Evolutionary conservation across 352 stramenopile genomes (phyloP).

Genomic region (Phytophthora megakarya): DNA sequence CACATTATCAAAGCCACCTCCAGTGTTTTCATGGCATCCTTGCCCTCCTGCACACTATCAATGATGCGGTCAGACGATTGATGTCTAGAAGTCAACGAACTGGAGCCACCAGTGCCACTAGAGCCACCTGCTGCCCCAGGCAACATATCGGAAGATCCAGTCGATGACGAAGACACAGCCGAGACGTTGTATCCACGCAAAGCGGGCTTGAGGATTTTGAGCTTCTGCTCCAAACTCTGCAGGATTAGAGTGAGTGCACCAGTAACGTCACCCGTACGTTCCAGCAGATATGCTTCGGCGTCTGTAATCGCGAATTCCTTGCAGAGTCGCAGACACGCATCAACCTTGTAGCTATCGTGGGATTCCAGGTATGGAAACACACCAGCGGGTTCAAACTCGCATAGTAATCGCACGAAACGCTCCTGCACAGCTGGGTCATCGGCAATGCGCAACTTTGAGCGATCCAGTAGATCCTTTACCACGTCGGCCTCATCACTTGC

Average conservation of each 20-base stretch:
- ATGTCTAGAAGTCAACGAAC: conserved; percentile 34
- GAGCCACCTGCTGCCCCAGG: conserved; percentile 21
- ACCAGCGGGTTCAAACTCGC: conserved; percentile 75
- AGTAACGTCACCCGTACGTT: conserved; percentile 93
- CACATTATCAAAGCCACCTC: conserved; percentile 93
- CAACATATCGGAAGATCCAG: conserved; percentile 42
- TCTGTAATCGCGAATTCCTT: conserved; percentile 87
- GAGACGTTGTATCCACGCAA: conserved; percentile 77
- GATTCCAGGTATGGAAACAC: conserved; percentile 85
- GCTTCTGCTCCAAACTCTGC: conserved; percentile 91
- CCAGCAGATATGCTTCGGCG: conserved; percentile 91
- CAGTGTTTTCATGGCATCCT: conserved; percentile 89
- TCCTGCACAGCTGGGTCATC: conserved; percentile 85
- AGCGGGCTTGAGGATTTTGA: conserved; percentile 91
- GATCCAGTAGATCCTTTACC: conserved; percentile 80
- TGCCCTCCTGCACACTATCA: conserved; percentile 75
- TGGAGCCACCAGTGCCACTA: conserved; percentile 9
- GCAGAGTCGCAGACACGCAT: conserved; percentile 83
- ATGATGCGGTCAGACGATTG: conserved; percentile 84
- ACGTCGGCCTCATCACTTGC: conserved; percentile 75
- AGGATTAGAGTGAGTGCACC: conserved; percentile 93
- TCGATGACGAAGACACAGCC: conserved; percentile 39
- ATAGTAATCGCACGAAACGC: conserved; percentile 80
- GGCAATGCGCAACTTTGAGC: conserved; percentile 79
- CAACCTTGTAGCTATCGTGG: conserved; percentile 89